Evolutionary conservation across 2,329 filamentous ascomycete genomes (phyloP), one percentile per base, ranked within the genome.

Genomic region (Venturia asperata): DNA sequence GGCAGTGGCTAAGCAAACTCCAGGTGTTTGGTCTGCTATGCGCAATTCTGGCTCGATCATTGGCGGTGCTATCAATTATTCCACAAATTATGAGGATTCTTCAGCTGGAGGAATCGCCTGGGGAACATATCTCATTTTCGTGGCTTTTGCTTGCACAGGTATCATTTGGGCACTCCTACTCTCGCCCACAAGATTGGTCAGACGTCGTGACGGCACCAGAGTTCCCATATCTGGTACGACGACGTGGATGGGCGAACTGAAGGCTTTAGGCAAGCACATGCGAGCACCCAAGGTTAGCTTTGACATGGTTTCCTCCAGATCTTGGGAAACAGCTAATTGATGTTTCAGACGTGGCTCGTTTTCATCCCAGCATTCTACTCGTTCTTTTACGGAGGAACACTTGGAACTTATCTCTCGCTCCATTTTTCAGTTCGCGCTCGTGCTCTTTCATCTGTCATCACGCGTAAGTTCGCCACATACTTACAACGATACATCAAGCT

Each of bases 401-500:
- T 58, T 27, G 52, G 52, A 39, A 90, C 88, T 0, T 91, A 87
- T 66, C 77, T 87, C 9, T 79, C 80, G 7, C 68, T 88, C 15
- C 91, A 86, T 85, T 90, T 91, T 70, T 82, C 81, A 1, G 89
- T 91, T 1, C 82, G 88, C 1, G 79, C 87, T 1, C 80, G 89
- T 60, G 87, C 89, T 0, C 77, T 91, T 17, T 58, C 52, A 21
- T 37, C 52, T 21, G 27, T 58, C 17, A 37, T 58, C 30, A 58
- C 30, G 15, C 52, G 52, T 58, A n/a, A 58, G 52, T n/a, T 10
- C 6, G 30, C 30, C 30, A 34, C 30, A 34, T 34, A 34, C 30
- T 34, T 3, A 3, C 30, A 34, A 34, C 30, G 6, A 34, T 34
- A 6, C 30, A 34, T 34, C 30, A 34, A n/a, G 7, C 52, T 58